Conservation (phyloP, 441 rosid genomes). For the Lepidium campestre region DNA sequence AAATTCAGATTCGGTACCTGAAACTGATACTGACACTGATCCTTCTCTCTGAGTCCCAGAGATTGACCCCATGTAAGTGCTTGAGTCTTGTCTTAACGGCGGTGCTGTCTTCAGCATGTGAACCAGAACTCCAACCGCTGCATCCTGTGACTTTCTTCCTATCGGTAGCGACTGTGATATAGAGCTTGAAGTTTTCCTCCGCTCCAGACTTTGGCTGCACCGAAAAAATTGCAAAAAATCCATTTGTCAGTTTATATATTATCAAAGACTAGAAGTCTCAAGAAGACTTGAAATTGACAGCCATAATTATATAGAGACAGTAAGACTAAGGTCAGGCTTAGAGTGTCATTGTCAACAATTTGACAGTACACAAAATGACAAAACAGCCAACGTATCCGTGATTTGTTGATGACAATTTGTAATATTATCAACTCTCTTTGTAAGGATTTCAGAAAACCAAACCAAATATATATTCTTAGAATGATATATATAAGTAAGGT, state of each 20-base stretch:
- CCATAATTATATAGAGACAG: neutral
- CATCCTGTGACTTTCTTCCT: conserved; percentile 72
- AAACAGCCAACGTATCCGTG: neutral
- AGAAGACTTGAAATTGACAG: neutral
- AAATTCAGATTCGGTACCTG: conserved; percentile 62
- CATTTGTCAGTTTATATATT: neutral
- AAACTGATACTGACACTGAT: conserved; percentile 23
- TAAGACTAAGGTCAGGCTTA: neutral
- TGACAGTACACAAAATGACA: neutral
- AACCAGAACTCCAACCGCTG: conserved; percentile 83
- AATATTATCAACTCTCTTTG: neutral
- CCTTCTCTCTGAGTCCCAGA: conserved; percentile 43
- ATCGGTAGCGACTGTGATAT: conserved; percentile 35
- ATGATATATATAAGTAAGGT: neutral
- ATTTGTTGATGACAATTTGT: neutral
- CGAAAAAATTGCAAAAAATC: neutral
- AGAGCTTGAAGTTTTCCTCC: conserved; percentile 37
- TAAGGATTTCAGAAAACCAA: neutral
- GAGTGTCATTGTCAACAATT: conserved; percentile 5
- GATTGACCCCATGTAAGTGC: conserved; percentile 50
- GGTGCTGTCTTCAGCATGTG: conserved; percentile 77
- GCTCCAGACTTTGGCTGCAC: conserved; percentile 45
- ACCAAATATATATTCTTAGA: neutral
- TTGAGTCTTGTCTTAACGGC: conserved; percentile 68
- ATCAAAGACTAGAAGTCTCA: neutral